These are phyloP conservation scores for Irpex lacteus DNA, from an alignment of 1,284 basidiomycete genomes.

Conservation along the genomic window DNA sequence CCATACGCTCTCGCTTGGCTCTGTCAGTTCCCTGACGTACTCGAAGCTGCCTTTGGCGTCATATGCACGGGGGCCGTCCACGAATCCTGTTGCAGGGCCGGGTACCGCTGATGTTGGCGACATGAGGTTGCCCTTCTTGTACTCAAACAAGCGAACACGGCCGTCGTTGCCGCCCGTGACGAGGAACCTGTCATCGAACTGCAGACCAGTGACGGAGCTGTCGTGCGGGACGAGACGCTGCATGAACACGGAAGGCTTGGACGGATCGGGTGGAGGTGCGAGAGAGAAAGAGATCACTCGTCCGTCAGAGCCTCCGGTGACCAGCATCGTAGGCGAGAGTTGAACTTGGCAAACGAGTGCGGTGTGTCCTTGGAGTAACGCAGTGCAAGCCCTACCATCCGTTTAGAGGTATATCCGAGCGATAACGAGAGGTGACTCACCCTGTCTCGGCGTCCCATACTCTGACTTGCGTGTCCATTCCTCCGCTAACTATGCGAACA, in stretches of 20 bases:
- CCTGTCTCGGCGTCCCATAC: constrained; percentile 85
- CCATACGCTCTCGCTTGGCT: constrained; percentile 85
- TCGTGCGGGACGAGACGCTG: constrained; percentile 81
- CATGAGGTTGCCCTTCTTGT: constrained; percentile 23
- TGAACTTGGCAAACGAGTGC: constrained; percentile 94
- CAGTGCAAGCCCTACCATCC: constrained; percentile 68
- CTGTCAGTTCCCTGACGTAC: constrained; percentile 75
- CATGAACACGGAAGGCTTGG: constrained; percentile 15
- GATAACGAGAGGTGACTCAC: constrained; percentile 37
- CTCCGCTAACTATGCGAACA: constrained; percentile 80
- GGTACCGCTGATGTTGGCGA: neutral
- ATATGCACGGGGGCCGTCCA: neutral
- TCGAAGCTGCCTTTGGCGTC: constrained; percentile 45
- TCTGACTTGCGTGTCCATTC: constrained; percentile 87
- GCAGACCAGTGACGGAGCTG: constrained; percentile 87
- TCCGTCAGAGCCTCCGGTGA: constrained; percentile 93
- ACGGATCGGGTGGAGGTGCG: constrained; percentile 7
- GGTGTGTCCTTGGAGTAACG: constrained; percentile 90
- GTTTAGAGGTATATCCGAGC: constrained; percentile 4
- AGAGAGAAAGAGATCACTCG: constrained; percentile 85
- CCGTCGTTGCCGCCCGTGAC: constrained; percentile 91
- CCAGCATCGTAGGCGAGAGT: constrained; percentile 71
- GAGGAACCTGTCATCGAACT: constrained; percentile 82
- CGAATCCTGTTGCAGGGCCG: neutral
- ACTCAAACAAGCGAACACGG: constrained; percentile 84